Conservation (phyloP, 2,329 filamentous ascomycete species). For the Pestalotiopsis sp. region DNA sequence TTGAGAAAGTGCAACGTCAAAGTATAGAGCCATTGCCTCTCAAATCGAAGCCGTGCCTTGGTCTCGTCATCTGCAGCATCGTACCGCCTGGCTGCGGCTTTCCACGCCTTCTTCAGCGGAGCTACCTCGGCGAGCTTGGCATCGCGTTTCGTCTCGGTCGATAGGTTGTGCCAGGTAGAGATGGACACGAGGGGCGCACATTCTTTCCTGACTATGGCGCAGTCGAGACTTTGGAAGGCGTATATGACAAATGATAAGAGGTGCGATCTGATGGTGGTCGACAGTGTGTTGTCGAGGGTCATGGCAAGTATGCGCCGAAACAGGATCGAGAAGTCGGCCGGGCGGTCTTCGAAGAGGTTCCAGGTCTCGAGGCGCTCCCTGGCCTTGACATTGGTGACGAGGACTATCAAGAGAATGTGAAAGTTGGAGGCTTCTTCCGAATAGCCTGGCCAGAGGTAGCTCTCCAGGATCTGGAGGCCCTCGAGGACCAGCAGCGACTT, state of each 20-base stretch:
- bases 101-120: conserved; percentile 88
- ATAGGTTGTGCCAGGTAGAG: conserved; percentile 92
- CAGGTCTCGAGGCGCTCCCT: conserved; percentile 86
- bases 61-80: conserved; percentile 80
- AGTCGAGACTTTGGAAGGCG: conserved; percentile 93
- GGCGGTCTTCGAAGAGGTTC: conserved; percentile 76
- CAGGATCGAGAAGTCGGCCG: conserved; percentile 82
- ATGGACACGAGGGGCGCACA: conserved; percentile 95
- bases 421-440: conserved; percentile 86
- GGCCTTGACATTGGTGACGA: conserved; percentile 87
- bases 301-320: conserved; percentile 90
- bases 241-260: conserved; percentile 89
- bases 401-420: conserved; percentile 83
- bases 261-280: conserved; percentile 71
- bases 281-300: conserved; percentile 72
- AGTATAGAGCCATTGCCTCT: conserved; percentile 90
- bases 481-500: conserved; percentile 82
- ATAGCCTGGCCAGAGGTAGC: conserved; percentile 95
- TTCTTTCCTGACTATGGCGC: conserved; percentile 86
- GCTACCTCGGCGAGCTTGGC: conserved; percentile 70
- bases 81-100: conserved; percentile 81
- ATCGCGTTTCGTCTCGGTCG: conserved; percentile 75
- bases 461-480: conserved; percentile 84
- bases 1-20: conserved; percentile 82
- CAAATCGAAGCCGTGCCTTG: conserved; percentile 83